Evolutionary conservation across 345 rosid genomes (phyloP), one percentile per base, ranked within the genome.

Genomic region (Triadica sebifera): DNA sequence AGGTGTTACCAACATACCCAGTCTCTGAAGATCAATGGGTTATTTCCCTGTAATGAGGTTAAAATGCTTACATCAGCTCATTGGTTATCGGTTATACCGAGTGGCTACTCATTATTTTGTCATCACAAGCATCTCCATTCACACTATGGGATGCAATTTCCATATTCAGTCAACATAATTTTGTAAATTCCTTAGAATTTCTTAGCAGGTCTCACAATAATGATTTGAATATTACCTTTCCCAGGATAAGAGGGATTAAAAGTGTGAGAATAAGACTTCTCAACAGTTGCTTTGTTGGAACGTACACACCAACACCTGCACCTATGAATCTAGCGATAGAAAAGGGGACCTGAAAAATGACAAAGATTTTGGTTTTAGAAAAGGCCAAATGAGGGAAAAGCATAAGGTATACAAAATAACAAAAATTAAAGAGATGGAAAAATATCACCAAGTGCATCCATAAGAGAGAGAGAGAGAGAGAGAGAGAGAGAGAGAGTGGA

Each of bases 251-350:
- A 41, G 97, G 98, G 34, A 94, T 53, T 71, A 94, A 70, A 58
- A 92, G 93, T 47, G 89, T 89, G 72, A 88, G 84, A 77, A 90
- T 69, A 72, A 92, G 93, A 85, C 92, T 94, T 87, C 70, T 89
- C 78, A 94, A 81, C 55, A 94, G 84, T 83, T 90, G 88, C 78
- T 84, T 77, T 60, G 94, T 89, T 60, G 97, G 97, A 81, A 94
- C 82, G 61, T 92, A 80, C 29, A 94, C 85, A 63, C 98, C 98
- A 77, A 89, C 89, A 81, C 96, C 98, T 68, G 74, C 87, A 63
- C 96, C 97, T 80, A 94, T 81, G 79, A 86, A 92, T 81, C 82
- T 88, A 69, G 97, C 82, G 86, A 94, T 86, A 71, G 94, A 92
- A 81, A 94, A 86, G 52, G 98, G 98, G 71, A 94, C 84, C 98